Conservation (phyloP, 345 rosid genomes). For the Laguncularia racemosa region DNA sequence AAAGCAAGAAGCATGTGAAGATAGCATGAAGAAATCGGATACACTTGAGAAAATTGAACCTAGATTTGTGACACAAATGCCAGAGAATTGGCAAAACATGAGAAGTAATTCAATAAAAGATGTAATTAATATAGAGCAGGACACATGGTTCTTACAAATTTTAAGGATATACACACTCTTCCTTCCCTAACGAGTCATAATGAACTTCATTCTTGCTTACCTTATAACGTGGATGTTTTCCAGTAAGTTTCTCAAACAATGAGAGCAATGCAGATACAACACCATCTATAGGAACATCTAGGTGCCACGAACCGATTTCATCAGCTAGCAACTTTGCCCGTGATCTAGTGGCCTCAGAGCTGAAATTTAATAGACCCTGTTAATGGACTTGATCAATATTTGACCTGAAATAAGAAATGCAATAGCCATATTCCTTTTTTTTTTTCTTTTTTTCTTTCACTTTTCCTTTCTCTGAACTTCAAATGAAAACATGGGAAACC, state of each 20-base stretch:
- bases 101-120: no score
- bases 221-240: constrained; percentile 78
- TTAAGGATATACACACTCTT: no score
- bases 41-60: no score
- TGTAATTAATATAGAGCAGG: no score
- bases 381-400: constrained; percentile 2
- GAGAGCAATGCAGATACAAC: constrained; percentile 73
- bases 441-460: no score
- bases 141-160: no score
- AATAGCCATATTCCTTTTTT: neutral
- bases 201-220: constrained; percentile 18
- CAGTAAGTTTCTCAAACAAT: constrained; percentile 76
- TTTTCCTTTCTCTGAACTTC: neutral
- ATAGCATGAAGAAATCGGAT: no score
- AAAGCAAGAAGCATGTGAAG: no score
- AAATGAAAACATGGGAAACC: no score
- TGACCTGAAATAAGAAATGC: neutral
- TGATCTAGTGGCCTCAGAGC: constrained; percentile 65
- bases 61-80: no score
- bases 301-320: constrained; percentile 96
- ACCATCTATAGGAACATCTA: constrained; percentile 72
- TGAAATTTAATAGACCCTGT: constrained; percentile 19
- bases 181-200: no score
- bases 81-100: no score
- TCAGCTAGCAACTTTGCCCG: constrained; percentile 76